phyloP scores from a whole-genome alignment of 345 rosid genomes.

The Corchorus capsularis region DNA sequence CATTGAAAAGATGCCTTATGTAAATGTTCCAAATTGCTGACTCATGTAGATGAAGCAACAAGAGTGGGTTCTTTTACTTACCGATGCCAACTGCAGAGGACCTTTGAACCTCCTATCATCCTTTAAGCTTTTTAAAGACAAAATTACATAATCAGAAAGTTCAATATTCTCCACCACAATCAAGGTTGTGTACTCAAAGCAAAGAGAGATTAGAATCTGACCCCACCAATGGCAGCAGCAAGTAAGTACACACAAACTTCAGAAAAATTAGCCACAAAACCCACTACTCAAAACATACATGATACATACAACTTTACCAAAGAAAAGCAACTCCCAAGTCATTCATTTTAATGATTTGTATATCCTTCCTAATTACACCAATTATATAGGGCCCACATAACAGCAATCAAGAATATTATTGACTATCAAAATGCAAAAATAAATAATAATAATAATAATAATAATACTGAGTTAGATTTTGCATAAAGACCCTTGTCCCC shows the following conservation, averaged over 20 bases:
- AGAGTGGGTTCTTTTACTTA: neutral
- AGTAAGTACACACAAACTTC: neutral
- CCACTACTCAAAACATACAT: constrained; percentile 9
- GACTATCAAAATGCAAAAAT: neutral
- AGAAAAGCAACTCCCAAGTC: constrained; percentile 24
- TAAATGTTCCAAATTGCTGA: neutral
- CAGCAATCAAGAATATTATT: constrained; percentile 24
- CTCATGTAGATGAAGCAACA: constrained; percentile 13
- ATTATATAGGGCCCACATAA: constrained; percentile 18
- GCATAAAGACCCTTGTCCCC: constrained; percentile 25
- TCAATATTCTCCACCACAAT: constrained; percentile 25
- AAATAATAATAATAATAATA: constrained; percentile 12
- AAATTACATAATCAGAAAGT: constrained; percentile 14
- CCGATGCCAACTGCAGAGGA: neutral
- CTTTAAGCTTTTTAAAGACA: constrained; percentile 3
- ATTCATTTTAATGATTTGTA: constrained; percentile 34
- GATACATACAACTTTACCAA: neutral
- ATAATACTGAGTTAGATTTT: constrained; percentile 11
- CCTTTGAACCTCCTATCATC: constrained; percentile 19
- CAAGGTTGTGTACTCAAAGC: constrained; percentile 10
- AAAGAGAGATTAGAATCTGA: constrained; percentile 30
- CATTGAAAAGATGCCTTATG: neutral
- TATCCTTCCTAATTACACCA: constrained; percentile 21
- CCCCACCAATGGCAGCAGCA: constrained; percentile 31
- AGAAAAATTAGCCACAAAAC: constrained; percentile 15